These are phyloP conservation scores for Lecanosticta acicola DNA, from an alignment of 2,329 filamentous ascomycete genomes.

Conservation along the genomic window DNA sequence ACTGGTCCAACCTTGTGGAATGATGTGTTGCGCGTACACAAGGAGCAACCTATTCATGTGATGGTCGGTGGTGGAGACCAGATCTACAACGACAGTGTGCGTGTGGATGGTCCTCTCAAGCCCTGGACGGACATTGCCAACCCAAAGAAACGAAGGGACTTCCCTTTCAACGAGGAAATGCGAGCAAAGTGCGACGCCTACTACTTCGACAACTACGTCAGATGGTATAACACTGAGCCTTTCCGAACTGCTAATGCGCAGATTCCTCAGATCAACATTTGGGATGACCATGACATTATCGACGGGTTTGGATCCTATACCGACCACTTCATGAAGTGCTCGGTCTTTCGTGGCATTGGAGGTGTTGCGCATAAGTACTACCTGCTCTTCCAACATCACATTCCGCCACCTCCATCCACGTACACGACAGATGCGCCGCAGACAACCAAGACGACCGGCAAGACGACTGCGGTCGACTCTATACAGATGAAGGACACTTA, in stretches of 20 bases:
- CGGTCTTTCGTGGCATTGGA: slow-evolving; percentile 61
- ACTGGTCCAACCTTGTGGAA: slow-evolving; percentile 57
- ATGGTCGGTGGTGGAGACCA: slow-evolving; percentile 91
- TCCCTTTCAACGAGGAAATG: slow-evolving; percentile 60
- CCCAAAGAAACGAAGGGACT: slow-evolving; percentile 55
- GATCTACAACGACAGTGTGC: slow-evolving; percentile 70
- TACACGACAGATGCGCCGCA: slow-evolving; percentile 69
- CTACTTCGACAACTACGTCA: slow-evolving; percentile 57
- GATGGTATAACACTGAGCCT: slow-evolving; percentile 64
- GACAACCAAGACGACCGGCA: slow-evolving; percentile 43
- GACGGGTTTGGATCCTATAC: slow-evolving; percentile 62
- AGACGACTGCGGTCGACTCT: slow-evolving; percentile 56
- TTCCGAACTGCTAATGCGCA: slow-evolving; percentile 57
- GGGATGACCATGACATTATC: slow-evolving; percentile 63
- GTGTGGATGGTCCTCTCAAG: slow-evolving; percentile 74
- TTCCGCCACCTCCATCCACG: slow-evolving; percentile 76
- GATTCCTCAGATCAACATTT: slow-evolving; percentile 60
- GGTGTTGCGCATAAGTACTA: slow-evolving; percentile 54
- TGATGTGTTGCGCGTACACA: slow-evolving; percentile 57
- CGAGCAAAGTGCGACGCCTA: slow-evolving; percentile 55
- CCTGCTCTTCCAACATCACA: slow-evolving; percentile 65
- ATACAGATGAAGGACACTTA: slow-evolving; percentile 69
- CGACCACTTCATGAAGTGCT: slow-evolving; percentile 60
- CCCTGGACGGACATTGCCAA: slow-evolving; percentile 57
- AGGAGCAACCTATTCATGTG: slow-evolving; percentile 56